Evolutionary conservation across 1,284 basidiomycete species (phyloP).

Genomic region (Termitomyces sp.): DNA sequence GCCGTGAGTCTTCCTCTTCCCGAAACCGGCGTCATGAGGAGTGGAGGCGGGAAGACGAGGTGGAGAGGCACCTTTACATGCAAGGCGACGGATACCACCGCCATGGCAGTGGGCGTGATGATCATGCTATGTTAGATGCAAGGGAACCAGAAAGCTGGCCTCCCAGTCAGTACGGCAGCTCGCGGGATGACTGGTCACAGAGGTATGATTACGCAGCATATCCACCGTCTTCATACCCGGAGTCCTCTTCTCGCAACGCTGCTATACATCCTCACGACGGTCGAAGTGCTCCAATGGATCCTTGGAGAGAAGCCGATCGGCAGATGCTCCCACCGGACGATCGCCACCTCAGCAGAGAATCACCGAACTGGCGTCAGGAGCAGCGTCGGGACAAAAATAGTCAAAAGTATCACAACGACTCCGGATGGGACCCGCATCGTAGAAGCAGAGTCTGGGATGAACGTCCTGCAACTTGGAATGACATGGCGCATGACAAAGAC

Average conservation of each 20-base stretch:
- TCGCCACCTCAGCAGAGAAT: constrained; percentile 24
- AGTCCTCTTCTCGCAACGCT: constrained; percentile 36
- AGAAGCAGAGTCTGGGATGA: constrained; percentile 32
- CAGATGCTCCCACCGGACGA: constrained; percentile 22
- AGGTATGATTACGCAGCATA: constrained; percentile 38
- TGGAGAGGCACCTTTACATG: constrained; percentile 48
- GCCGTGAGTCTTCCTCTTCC: constrained; percentile 46
- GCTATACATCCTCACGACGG: constrained; percentile 33
- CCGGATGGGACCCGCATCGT: constrained; percentile 40
- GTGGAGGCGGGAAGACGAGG: constrained; percentile 46
- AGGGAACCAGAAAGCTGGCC: constrained; percentile 44
- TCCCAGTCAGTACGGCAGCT: constrained; percentile 37
- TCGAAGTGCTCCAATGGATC: constrained; percentile 34
- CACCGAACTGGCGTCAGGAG: constrained; percentile 31
- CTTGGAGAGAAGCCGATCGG: constrained; percentile 41
- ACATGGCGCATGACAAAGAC: constrained; percentile 25
- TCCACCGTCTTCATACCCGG: constrained; percentile 37
- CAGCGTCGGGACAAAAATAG: constrained; percentile 31
- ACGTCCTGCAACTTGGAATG: constrained; percentile 24
- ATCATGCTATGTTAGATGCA: constrained; percentile 39
- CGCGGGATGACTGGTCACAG: constrained; percentile 43
- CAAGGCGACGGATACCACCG: constrained; percentile 41
- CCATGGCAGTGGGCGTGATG: constrained; percentile 43
- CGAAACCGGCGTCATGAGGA: constrained; percentile 46
- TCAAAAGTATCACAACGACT: constrained; percentile 36